These are phyloP conservation scores for Fraxinus americana DNA, from an alignment of 257 asterid species.

Conservation along the genomic window DNA sequence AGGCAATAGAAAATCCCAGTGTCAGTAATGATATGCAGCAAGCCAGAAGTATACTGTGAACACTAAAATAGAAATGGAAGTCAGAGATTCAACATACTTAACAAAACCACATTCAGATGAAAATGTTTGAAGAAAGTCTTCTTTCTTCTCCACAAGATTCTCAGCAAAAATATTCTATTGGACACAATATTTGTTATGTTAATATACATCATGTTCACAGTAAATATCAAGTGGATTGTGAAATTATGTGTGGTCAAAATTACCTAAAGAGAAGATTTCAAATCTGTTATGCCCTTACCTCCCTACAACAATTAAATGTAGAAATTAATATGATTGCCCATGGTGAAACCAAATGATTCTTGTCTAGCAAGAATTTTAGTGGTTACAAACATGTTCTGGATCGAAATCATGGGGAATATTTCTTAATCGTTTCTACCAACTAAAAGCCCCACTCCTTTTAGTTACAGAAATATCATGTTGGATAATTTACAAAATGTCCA, in stretches of 20 bases:
- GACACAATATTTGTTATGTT: conserved; percentile 20
- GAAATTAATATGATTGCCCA: conserved; percentile 23
- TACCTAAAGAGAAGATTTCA: conserved; percentile 84
- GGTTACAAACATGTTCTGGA: too few species aligned
- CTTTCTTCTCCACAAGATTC: conserved; percentile 77
- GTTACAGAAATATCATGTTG: conserved; percentile 3
- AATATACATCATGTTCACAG: conserved; percentile 16
- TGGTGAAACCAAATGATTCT: conserved; percentile 6
- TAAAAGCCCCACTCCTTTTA: background rate
- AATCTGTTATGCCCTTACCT: conserved; percentile 90
- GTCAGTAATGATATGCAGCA: conserved; percentile 19
- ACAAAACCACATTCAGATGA: conserved; percentile 61
- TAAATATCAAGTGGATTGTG: conserved; percentile 17
- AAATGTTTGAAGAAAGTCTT: conserved; percentile 79
- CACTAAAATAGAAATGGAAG: background rate
- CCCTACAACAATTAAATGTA: conserved; percentile 52
- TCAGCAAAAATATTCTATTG: conserved; percentile 85
- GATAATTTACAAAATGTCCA: too few species aligned
- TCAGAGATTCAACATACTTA: conserved; percentile 50
- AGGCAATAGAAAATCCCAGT: conserved; percentile 31
- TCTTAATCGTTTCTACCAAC: too few species aligned
- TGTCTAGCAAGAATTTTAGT: conserved; percentile 14
- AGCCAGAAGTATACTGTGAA: background rate
- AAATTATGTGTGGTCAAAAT: conserved; percentile 1
- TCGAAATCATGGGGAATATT: too few species aligned